These are phyloP conservation scores for Cryptosporidium parvum DNA, from an alignment of 169 alveolate genomes.

Conservation along the genomic window DNA sequence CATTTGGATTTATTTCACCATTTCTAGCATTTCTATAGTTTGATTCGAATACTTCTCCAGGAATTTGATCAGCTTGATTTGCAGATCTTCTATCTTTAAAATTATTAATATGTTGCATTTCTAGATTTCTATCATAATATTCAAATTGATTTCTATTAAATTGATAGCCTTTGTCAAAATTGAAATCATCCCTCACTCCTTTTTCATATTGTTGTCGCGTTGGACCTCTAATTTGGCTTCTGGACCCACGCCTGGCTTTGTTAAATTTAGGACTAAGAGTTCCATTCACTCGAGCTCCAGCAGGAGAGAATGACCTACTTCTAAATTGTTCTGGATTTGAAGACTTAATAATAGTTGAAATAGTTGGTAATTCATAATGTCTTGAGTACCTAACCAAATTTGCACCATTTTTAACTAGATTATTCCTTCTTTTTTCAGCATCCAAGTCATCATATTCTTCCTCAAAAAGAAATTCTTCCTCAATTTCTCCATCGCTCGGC, in stretches of 20 bases:
- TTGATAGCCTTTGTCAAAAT: background rate
- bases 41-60: background rate
- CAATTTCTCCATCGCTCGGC: conserved; percentile 75
- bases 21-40: background rate
- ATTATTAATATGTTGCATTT: background rate
- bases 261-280: background rate
- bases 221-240: background rate
- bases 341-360: conserved; percentile 59
- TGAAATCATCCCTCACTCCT: background rate
- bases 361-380: conserved; percentile 70
- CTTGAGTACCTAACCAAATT: conserved; percentile 62
- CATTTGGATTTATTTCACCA: background rate
- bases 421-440: conserved; percentile 58
- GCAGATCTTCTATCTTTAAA: background rate
- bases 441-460: conserved; percentile 55
- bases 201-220: background rate
- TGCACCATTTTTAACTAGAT: conserved; percentile 52
- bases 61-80: background rate
- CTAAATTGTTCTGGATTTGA: conserved; percentile 72
- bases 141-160: background rate
- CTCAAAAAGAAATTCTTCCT: conserved; percentile 60
- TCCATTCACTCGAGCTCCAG: background rate
- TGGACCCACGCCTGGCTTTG: background rate
- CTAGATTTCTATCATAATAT: background rate
- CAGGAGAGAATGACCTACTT: conserved; percentile 61